These are phyloP conservation scores for Climacium dendroides DNA, from an alignment of 225 moss, liverwort and hornwort species.

Conservation along the genomic window DNA sequence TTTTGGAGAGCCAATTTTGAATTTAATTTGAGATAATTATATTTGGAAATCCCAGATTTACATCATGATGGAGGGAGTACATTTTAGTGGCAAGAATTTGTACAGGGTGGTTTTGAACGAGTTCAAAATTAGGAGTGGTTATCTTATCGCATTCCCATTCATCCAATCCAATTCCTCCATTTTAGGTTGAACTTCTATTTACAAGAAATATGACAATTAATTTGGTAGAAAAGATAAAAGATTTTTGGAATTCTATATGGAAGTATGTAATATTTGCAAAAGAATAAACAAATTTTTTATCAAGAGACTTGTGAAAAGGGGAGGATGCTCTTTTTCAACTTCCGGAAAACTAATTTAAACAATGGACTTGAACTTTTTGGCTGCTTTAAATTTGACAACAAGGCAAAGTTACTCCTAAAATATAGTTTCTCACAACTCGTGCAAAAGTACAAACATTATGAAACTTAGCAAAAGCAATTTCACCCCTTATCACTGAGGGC, in stretches of 20 bases:
- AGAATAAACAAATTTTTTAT: background rate
- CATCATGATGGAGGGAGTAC: too few species aligned
- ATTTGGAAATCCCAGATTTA: too few species aligned
- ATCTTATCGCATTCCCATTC: background rate
- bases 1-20: too few species aligned
- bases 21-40: too few species aligned
- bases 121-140: background rate
- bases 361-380: background rate
- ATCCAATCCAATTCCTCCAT: accelerated
- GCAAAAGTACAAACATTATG: background rate
- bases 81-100: background rate
- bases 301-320: background rate
- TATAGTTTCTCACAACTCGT: accelerated
- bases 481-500: too few species aligned
- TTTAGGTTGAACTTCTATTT: accelerated
- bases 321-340: accelerated
- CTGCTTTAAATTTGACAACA: background rate
- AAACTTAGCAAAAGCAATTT: accelerated
- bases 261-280: background rate
- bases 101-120: accelerated
- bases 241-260: accelerated
- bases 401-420: background rate
- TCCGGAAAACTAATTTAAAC: accelerated
- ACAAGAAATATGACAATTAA: accelerated
- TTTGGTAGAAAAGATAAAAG: accelerated